phyloP scores from a whole-genome alignment of 495 filamentous ascomycete species.

The Copromyces sp. region DNA sequence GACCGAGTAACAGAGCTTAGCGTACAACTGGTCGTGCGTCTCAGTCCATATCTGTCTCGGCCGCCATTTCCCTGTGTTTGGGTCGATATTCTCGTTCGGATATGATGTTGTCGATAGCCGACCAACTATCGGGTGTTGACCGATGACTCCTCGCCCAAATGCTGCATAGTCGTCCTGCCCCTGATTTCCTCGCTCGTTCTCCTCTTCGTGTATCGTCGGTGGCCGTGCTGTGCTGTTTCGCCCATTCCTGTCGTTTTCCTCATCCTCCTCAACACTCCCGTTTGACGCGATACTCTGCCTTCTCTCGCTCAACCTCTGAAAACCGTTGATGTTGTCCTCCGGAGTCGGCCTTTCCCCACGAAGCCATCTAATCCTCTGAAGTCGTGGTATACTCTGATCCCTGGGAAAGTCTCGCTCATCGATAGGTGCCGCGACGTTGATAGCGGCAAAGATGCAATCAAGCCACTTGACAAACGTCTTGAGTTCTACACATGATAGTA shows the following conservation, averaged over 20 bases:
- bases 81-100: slow-evolving; percentile 26
- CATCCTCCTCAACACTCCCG: not conserved
- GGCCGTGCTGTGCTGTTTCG: not conserved
- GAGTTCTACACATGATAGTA: slow-evolving; percentile 44
- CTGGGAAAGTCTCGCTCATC: slow-evolving; percentile 49
- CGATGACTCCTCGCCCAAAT: not conserved
- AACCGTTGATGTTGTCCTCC: slow-evolving; percentile 16
- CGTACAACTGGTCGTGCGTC: slow-evolving; percentile 44
- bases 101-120: slow-evolving; percentile 23
- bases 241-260: slow-evolving; percentile 6
- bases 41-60: slow-evolving; percentile 35
- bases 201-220: slow-evolving; percentile 5
- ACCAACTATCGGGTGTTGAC: slow-evolving; percentile 18
- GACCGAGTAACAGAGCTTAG: slow-evolving; percentile 42
- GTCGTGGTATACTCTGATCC: slow-evolving; percentile 41
- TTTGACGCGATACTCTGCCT: slow-evolving; percentile 1
- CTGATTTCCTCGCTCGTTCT: slow-evolving; percentile 4
- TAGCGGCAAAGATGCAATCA: slow-evolving; percentile 53
- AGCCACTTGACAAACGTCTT: slow-evolving; percentile 48
- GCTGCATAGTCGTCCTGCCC: slow-evolving; percentile 2
- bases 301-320: slow-evolving; percentile 14
- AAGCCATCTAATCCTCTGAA: slow-evolving; percentile 31
- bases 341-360: slow-evolving; percentile 19
- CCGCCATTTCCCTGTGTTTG: slow-evolving; percentile 38
- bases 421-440: slow-evolving; percentile 52